Evolutionary conservation across 2,329 filamentous ascomycete genomes (phyloP).

Genomic region (Beauveria medogensis): DNA sequence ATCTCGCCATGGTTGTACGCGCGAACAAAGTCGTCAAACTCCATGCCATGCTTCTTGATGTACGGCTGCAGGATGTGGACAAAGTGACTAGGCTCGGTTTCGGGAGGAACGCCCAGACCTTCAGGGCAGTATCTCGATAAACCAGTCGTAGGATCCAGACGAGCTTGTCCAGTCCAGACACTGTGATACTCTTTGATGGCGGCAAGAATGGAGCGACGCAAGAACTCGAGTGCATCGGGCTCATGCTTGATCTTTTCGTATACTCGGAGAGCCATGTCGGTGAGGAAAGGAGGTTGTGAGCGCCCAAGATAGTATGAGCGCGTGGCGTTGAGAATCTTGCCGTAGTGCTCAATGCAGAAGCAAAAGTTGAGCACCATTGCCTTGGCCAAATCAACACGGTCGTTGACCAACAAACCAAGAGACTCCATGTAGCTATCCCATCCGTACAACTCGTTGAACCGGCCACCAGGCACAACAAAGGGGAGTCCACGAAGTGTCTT

Average conservation of each 20-base stretch:
- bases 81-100: slow-evolving; percentile 85
- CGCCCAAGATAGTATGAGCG: slow-evolving; percentile 90
- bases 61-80: slow-evolving; percentile 76
- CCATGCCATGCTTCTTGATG: slow-evolving; percentile 73
- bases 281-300: slow-evolving; percentile 93
- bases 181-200: slow-evolving; percentile 96
- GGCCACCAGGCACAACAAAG: slow-evolving; percentile 93
- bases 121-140: slow-evolving; percentile 79
- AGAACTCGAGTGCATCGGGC: slow-evolving; percentile 69
- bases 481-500: slow-evolving; percentile 71
- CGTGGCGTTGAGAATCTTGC: slow-evolving; percentile 96
- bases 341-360: slow-evolving; percentile 97
- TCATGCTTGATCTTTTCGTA: slow-evolving; percentile 91
- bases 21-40: slow-evolving; percentile 73
- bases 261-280: slow-evolving; percentile 90
- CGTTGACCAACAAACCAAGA: slow-evolving; percentile 76
- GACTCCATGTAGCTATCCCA: slow-evolving; percentile 99
- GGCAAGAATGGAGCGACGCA: slow-evolving; percentile 71
- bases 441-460: slow-evolving; percentile 97
- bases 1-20: slow-evolving; percentile 78
- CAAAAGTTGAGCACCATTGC: slow-evolving; percentile 94
- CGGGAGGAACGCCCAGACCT: slow-evolving; percentile 78
- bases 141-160: slow-evolving; percentile 68
- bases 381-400: slow-evolving; percentile 80
- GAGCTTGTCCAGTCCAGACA: slow-evolving; percentile 75